Percentiles rank a stretch among this genome's conserved stretches.
Evolutionary conservation across 768 basidiomycete species (phyloP).

Genomic region (Mycena rosella): DNA sequence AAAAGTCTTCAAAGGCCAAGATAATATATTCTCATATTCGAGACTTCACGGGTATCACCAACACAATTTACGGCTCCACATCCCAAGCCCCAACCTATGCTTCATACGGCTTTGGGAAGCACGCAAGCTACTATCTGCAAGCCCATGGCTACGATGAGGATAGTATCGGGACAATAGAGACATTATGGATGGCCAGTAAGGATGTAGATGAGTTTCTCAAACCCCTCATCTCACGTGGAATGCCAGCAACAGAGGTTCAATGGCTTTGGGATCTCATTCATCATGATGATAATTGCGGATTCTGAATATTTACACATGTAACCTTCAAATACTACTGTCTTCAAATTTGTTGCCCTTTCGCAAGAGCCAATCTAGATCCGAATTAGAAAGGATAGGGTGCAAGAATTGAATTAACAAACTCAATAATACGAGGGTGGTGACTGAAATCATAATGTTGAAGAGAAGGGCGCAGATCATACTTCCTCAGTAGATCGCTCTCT

Average conservation of each 20-base stretch:
- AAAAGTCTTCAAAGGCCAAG: neutral
- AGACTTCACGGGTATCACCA: neutral
- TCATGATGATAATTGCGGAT: slow-evolving; percentile 15
- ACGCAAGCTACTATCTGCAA: slow-evolving; percentile 14
- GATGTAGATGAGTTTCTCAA: slow-evolving; percentile 7
- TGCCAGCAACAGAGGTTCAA: slow-evolving; percentile 9
- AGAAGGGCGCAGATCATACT: slow-evolving; percentile 16
- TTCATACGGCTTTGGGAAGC: neutral
- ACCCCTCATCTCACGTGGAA: neutral
- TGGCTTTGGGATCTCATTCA: slow-evolving; percentile 23
- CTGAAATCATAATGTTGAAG: slow-evolving; percentile 32
- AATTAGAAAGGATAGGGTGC: neutral
- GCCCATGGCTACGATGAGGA: slow-evolving; percentile 9
- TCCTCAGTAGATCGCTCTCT: neutral
- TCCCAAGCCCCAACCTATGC: neutral
- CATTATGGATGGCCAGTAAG: neutral
- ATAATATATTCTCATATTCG: slow-evolving; percentile 13
- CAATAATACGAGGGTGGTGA: slow-evolving; percentile 23
- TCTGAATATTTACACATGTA: neutral
- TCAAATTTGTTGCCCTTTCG: too few species aligned
- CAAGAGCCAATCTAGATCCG: neutral
- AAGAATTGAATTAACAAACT: slow-evolving; percentile 21
- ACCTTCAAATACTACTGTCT: neutral
- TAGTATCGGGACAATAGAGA: neutral
- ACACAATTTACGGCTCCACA: slow-evolving; percentile 12